Evolutionary conservation across 345 rosid genomes (phyloP).

Genomic region (Pistacia integerrima): DNA sequence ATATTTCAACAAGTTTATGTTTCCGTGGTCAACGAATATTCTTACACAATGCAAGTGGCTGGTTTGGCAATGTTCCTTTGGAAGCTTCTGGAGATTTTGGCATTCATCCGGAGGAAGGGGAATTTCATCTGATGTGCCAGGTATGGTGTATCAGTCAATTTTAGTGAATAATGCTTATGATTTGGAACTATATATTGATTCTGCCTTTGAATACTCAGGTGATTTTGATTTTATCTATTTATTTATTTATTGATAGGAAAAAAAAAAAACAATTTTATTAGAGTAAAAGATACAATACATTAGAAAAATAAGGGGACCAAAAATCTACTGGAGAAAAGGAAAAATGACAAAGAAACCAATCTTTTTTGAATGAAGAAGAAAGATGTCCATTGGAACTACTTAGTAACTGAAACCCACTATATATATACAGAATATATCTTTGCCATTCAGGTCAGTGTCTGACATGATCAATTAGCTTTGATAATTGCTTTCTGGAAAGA

Average conservation of each 20-base stretch:
- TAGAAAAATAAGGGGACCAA: too few species aligned
- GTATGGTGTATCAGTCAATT: constrained; percentile 34
- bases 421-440: neutral
- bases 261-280: too few species aligned
- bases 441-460: constrained; percentile 1
- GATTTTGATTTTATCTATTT: neutral
- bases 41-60: constrained; percentile 88
- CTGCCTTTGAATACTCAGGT: constrained; percentile 3
- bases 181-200: neutral
- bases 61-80: constrained; percentile 92
- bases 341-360: too few species aligned
- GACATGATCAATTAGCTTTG: neutral
- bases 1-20: constrained; percentile 77
- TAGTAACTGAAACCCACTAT: too few species aligned
- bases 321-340: too few species aligned
- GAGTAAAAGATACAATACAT: too few species aligned
- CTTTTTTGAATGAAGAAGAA: too few species aligned
- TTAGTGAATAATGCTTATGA: constrained; percentile 12
- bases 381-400: too few species aligned
- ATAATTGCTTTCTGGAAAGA: neutral
- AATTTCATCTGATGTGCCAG: constrained; percentile 99
- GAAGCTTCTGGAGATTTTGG: constrained; percentile 99
- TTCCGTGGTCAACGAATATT: constrained; percentile 94
- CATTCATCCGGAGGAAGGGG: constrained; percentile 97
- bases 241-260: too few species aligned